These are phyloP conservation scores for Tulasnella sp. DNA, from an alignment of 768 basidiomycete genomes.

Conservation along the genomic window DNA sequence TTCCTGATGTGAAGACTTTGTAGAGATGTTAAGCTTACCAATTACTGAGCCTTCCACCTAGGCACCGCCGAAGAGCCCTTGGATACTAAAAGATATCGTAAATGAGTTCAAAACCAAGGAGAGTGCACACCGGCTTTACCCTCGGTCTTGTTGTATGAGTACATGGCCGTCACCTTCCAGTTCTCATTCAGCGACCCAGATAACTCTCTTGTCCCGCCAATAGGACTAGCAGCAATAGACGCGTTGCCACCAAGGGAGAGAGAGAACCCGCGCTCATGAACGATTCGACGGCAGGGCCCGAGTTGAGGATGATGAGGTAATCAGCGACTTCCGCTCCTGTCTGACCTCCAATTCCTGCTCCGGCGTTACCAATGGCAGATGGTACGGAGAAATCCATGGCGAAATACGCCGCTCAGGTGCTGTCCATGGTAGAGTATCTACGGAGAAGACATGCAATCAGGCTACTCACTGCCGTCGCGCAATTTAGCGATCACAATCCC, in stretches of 20 bases:
- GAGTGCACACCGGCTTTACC: slow-evolving; percentile 49
- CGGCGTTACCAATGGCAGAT: slow-evolving; percentile 87
- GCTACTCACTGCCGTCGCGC: slow-evolving; percentile 61
- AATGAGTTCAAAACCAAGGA: background rate
- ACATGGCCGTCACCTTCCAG: slow-evolving; percentile 90
- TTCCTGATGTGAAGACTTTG: background rate
- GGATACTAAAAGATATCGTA: background rate
- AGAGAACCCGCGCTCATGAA: slow-evolving; percentile 94
- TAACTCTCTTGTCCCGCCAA: slow-evolving; percentile 44
- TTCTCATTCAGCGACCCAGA: slow-evolving; percentile 68
- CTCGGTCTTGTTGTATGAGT: slow-evolving; percentile 83
- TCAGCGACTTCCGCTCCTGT: slow-evolving; percentile 66
- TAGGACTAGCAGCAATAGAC: slow-evolving; percentile 40
- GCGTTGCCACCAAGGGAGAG: slow-evolving; percentile 87
- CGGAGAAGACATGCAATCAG: background rate
- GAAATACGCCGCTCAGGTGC: slow-evolving; percentile 1
- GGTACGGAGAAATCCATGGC: slow-evolving; percentile 80
- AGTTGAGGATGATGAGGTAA: slow-evolving; percentile 82
- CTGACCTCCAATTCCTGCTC: slow-evolving; percentile 71
- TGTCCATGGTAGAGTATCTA: background rate
- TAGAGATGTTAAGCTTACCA: background rate
- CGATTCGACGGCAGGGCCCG: slow-evolving; percentile 51
- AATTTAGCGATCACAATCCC: slow-evolving; percentile 86
- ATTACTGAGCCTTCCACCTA: slow-evolving; percentile 36
- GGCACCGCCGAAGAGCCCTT: slow-evolving; percentile 38